A percentile compares a stretch with the other conserved stretches of the same genome.
Conservation (phyloP, 2,329 filamentous ascomycete species). For the Periconia digitata region DNA sequence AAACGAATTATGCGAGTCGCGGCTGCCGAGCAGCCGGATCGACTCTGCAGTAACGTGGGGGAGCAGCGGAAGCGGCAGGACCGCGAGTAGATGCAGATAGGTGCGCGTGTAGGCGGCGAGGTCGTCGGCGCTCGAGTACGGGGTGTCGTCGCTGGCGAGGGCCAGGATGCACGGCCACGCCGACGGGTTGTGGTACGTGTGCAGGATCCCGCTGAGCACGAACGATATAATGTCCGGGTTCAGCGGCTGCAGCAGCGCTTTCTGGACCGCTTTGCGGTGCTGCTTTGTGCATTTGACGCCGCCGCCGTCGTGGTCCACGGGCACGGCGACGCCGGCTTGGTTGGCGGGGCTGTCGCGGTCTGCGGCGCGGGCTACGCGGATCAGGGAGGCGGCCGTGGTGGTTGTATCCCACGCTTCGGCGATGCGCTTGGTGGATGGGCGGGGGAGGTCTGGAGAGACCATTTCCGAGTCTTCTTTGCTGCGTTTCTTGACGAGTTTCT, state of each 20-base stretch:
- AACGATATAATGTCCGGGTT: constrained; percentile 46
- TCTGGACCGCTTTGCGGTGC: constrained; percentile 33
- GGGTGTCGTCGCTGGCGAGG: constrained; percentile 45
- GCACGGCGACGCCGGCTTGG: neutral
- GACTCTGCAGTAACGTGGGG: constrained; percentile 35
- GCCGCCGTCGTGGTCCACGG: neutral
- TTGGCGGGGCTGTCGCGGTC: neutral
- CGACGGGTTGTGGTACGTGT: constrained; percentile 28
- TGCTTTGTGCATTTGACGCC: constrained; percentile 30
- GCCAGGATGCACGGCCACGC: constrained; percentile 37
- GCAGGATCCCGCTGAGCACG: constrained; percentile 45
- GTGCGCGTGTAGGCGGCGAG: constrained; percentile 43
- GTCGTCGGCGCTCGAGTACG: constrained; percentile 46
- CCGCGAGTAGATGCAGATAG: constrained; percentile 47
- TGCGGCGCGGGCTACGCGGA: constrained; percentile 25
- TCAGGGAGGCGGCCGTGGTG: constrained; percentile 25
- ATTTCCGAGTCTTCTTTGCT: constrained; percentile 38
- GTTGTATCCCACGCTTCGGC: constrained; percentile 28
- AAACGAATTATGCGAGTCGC: constrained; percentile 52
- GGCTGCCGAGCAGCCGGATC: constrained; percentile 39
- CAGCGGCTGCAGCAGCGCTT: constrained; percentile 30
- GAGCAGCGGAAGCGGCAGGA: constrained; percentile 42
- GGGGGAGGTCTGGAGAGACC: constrained; percentile 37
- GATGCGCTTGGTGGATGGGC: constrained; percentile 32
- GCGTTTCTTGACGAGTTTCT: constrained; percentile 32